A percentile compares a stretch with the other conserved stretches of the same genome.
Evolutionary conservation across 2,329 filamentous ascomycete species (phyloP).

Genomic region (Talaromyces amestolkiae): DNA sequence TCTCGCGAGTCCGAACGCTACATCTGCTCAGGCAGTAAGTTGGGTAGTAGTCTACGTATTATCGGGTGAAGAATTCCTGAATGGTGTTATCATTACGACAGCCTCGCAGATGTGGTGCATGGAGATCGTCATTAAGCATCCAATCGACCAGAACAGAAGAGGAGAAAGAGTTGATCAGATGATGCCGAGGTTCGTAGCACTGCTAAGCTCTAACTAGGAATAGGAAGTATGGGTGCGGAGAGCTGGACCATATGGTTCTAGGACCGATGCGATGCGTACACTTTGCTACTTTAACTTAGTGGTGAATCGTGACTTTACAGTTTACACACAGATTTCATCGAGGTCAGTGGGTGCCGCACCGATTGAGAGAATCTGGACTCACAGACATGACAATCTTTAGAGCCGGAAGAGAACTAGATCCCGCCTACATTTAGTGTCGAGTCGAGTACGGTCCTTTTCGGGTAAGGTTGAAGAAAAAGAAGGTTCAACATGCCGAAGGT

Average conservation of each 20-base stretch:
- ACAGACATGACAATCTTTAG: background rate
- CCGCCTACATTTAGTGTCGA: background rate
- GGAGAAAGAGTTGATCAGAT: constrained; percentile 4
- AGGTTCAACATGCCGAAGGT: constrained; percentile 12
- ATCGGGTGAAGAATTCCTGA: background rate
- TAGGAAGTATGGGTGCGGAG: background rate
- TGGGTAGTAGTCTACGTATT: background rate
- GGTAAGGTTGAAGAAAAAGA: constrained; percentile 8
- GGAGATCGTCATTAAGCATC: background rate
- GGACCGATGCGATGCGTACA: background rate
- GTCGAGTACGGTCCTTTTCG: constrained; percentile 14
- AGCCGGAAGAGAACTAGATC: background rate
- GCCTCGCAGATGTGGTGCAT: background rate
- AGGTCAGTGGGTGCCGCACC: background rate
- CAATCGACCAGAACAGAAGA: background rate
- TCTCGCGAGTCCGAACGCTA: background rate
- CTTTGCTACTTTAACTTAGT: too few relatives aligned
- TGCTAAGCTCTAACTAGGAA: background rate
- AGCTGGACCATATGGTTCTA: background rate
- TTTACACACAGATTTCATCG: background rate
- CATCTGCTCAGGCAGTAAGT: background rate
- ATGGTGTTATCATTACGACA: constrained; percentile 1
- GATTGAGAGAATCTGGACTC: background rate
- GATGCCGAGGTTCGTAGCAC: background rate
- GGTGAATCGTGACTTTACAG: too few relatives aligned